A percentile compares a stretch with the other conserved stretches of the same genome.
phyloP scores from a whole-genome alignment of 441 rosid species.

The Metrosideros polymorpha region DNA sequence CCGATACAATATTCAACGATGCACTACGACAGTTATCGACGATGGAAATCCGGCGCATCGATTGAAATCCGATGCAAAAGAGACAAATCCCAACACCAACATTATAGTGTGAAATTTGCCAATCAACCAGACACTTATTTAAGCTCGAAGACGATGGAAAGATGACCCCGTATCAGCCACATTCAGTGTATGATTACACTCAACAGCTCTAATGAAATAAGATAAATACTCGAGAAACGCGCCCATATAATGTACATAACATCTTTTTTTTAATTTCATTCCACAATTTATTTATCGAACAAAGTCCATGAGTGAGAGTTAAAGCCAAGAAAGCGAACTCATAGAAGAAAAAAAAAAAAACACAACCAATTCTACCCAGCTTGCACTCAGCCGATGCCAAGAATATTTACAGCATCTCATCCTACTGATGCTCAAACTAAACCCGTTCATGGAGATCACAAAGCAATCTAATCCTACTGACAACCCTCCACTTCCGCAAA shows the following conservation, averaged over 20 bases:
- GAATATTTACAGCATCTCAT: slow-evolving; percentile 39
- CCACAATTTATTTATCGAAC: slow-evolving; percentile 65
- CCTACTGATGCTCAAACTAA: slow-evolving; percentile 13
- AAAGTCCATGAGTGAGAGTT: slow-evolving; percentile 5
- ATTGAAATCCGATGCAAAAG: background rate
- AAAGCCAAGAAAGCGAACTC: background rate
- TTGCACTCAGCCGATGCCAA: slow-evolving; percentile 19
- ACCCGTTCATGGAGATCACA: slow-evolving; percentile 11
- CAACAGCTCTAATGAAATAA: background rate
- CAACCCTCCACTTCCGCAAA: slow-evolving; percentile 13
- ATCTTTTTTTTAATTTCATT: slow-evolving; percentile 3
- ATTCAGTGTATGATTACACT: background rate
- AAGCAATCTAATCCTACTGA: slow-evolving; percentile 22
- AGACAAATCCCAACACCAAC: background rate
- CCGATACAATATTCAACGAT: too few species aligned
- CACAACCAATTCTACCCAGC: slow-evolving; percentile 21
- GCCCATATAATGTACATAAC: slow-evolving; percentile 15
- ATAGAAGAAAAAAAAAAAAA: slow-evolving; percentile 1
- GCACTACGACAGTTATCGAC: background rate
- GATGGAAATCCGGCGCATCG: background rate
- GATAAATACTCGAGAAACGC: background rate
- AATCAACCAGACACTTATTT: background rate
- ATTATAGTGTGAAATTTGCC: background rate
- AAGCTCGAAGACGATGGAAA: background rate
- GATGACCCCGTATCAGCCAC: background rate